These are phyloP conservation scores for Aspergillus sergii DNA, from an alignment of 2,329 filamentous ascomycete genomes.

Conservation along the genomic window DNA sequence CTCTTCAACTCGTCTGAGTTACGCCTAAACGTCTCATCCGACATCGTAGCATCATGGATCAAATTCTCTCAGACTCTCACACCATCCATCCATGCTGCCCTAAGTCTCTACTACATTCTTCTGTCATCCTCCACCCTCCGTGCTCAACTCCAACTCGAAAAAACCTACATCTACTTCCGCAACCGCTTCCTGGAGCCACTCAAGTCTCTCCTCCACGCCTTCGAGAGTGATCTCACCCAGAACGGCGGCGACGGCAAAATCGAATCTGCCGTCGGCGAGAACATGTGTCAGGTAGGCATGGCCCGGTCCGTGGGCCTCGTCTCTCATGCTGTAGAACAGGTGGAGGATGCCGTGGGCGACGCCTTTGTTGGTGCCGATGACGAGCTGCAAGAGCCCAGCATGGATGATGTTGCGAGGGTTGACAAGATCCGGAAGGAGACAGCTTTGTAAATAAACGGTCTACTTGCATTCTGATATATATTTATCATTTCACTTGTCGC, in stretches of 20 bases:
- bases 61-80: slow-evolving; percentile 51
- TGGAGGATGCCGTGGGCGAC: slow-evolving; percentile 36
- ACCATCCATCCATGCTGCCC: slow-evolving; percentile 55
- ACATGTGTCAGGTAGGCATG: slow-evolving; percentile 37
- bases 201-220: slow-evolving; percentile 32
- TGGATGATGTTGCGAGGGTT: slow-evolving; percentile 31
- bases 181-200: slow-evolving; percentile 36
- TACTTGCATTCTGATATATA: not conserved
- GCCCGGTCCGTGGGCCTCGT: slow-evolving; percentile 39
- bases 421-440: slow-evolving; percentile 32
- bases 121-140: slow-evolving; percentile 54
- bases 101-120: slow-evolving; percentile 63
- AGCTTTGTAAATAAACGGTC: not conserved
- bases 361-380: slow-evolving; percentile 30
- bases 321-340: slow-evolving; percentile 35
- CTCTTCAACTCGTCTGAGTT: slow-evolving; percentile 54
- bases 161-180: slow-evolving; percentile 36
- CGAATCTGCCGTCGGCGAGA: slow-evolving; percentile 36
- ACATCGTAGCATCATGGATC: slow-evolving; percentile 48
- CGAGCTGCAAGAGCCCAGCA: slow-evolving; percentile 31
- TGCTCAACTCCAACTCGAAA: slow-evolving; percentile 48
- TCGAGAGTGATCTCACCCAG: slow-evolving; percentile 33
- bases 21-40: slow-evolving; percentile 41
- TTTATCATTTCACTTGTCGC: too few species aligned
- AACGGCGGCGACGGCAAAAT: slow-evolving; percentile 43